Conservation (phyloP, 2,329 filamentous ascomycete species). For the Neofusicoccum parvum region DNA sequence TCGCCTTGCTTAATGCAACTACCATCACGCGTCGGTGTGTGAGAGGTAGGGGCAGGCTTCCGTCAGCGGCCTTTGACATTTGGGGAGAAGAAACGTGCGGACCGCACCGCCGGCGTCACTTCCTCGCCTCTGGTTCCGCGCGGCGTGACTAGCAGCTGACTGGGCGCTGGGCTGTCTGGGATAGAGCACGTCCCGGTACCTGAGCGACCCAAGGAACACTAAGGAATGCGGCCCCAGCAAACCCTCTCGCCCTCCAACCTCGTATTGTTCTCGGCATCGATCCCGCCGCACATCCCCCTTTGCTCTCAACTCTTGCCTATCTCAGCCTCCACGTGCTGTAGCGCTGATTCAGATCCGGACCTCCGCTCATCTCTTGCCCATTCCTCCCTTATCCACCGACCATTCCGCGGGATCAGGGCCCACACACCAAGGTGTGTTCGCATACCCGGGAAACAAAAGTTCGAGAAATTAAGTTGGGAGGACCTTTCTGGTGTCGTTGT, state of each 20-base stretch:
- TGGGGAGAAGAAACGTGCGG: slow-evolving; percentile 4
- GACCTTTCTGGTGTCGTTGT: neutral
- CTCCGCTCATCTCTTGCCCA: neutral
- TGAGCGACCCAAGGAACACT: slow-evolving; percentile 3
- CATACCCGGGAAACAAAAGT: neutral
- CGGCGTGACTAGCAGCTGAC: neutral
- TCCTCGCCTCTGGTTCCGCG: neutral
- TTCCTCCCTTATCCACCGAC: neutral
- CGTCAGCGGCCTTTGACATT: too few species aligned
- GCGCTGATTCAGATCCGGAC: neutral
- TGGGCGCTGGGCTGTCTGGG: neutral
- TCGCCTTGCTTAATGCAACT: neutral
- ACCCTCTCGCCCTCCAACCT: neutral
- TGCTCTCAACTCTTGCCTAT: neutral
- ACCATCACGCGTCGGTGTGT: too few species aligned
- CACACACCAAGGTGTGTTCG: neutral
- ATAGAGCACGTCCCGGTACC: neutral
- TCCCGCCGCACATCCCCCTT: neutral
- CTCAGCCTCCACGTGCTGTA: slow-evolving; percentile 4
- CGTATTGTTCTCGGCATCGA: neutral
- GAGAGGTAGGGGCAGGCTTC: too few species aligned
- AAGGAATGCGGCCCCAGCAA: neutral
- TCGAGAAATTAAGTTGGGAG: neutral
- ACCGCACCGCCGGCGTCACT: neutral
- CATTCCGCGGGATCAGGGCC: neutral